Base-by-base conservation (phyloP, 1,284 basidiomycete genomes). In the Ceratobasidium sp. region DNA sequence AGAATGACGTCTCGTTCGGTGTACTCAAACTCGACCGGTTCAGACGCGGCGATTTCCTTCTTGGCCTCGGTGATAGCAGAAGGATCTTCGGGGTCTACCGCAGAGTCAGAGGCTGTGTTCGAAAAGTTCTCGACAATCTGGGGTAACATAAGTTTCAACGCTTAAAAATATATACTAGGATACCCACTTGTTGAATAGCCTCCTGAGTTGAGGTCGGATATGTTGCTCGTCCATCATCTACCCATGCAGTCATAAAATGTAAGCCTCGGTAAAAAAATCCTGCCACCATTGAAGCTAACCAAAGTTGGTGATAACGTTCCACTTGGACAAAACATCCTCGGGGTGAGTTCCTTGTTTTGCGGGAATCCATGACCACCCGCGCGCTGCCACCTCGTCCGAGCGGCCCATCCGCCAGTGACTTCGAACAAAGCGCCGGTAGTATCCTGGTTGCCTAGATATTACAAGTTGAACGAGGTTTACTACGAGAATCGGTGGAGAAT, bases 341-440 rank as follows among this genome's bases (percentile, higher is more conserved):
- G 92, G 6, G 88, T 89, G 75, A 92, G 85, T 2, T 86, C 83
- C 74, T 85, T 85, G 79, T 90, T 90, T 57, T 90, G 87, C 9
- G 93, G 91, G 88, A 97, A 97, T n/a, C 91, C 88, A 77, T 91
- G 81, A 6, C 97, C 97, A 32, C 90, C 92, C 9, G 94, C 85
- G 48, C 96, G 89, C 82, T 98, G 92, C 96, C 97, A 99, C 75
- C 97, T 87, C 50, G 93, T 90, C 79, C 96, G 90, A 5, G 94
- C 94, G 14, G 92, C 91, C 93, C 95, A 98, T 1, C 97, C 97
- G 53, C 93, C 97, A 23, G 88, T 89, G 50, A 96, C 88, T 81
- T 99, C 97, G 80, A 96, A 97, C 67, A 99, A 80, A 28, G 84
- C 83, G 28, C 93, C 92, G 18, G 92, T 89, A 30, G 89, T 90